Evolutionary conservation across 108 stramenopile species (phyloP).

Genomic region (Skeletonema grethae): DNA sequence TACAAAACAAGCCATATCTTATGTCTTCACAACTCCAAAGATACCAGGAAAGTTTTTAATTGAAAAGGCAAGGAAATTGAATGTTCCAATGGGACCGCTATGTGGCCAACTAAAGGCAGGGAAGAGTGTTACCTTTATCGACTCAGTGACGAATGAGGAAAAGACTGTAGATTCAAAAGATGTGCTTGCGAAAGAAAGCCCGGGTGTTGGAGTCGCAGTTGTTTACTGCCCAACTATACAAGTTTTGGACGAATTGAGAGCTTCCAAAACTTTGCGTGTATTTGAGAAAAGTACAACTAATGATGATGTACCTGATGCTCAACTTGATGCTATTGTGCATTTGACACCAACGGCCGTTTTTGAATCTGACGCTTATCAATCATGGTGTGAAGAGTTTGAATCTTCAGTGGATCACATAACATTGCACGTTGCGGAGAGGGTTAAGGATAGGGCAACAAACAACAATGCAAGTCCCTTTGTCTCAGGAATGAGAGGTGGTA

Average conservation of each 20-base stretch:
- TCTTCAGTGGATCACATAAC: slow-evolving; percentile 53
- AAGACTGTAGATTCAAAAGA: slow-evolving; percentile 64
- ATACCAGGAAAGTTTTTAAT: slow-evolving; percentile 80
- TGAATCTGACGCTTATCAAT: slow-evolving; percentile 30
- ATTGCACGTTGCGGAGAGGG: slow-evolving; percentile 37
- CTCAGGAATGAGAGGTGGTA: slow-evolving; percentile 56
- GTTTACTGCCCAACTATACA: slow-evolving; percentile 56
- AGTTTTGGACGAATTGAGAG: slow-evolving; percentile 40
- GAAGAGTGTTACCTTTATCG: slow-evolving; percentile 74
- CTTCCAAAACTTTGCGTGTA: slow-evolving; percentile 25
- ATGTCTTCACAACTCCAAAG: slow-evolving; percentile 68
- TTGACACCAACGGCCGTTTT: slow-evolving; percentile 58
- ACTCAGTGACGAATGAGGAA: slow-evolving; percentile 46
- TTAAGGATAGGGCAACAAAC: slow-evolving; percentile 23
- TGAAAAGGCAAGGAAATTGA: slow-evolving; percentile 67
- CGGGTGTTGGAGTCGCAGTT: slow-evolving; percentile 68
- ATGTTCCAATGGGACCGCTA: slow-evolving; percentile 83
- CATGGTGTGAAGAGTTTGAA: slow-evolving; percentile 59
- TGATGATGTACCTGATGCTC: neutral
- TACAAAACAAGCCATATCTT: slow-evolving; percentile 56
- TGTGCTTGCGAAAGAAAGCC: slow-evolving; percentile 64
- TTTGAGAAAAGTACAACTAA: slow-evolving; percentile 12
- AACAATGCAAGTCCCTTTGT: slow-evolving; percentile 55
- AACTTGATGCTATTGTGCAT: slow-evolving; percentile 73
- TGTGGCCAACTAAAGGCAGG: slow-evolving; percentile 85